Conservation (phyloP, 192 early-diverging fungal genomes). For the Helicostylum pulchrum region DNA sequence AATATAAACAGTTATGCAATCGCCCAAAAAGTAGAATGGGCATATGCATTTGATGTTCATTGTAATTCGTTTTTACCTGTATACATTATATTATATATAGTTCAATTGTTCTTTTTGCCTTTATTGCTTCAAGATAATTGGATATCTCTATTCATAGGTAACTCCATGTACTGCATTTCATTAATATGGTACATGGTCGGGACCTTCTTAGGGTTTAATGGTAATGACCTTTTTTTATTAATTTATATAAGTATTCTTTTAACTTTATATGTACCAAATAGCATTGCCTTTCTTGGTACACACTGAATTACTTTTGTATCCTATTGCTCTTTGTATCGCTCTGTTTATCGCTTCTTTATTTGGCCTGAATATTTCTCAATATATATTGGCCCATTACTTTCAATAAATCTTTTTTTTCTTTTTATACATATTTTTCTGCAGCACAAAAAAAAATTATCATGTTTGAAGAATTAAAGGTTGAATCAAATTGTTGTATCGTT, state of each 20-base stretch:
- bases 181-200: conserved; percentile 80
- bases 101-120: conserved; percentile 92
- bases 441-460: too few species aligned
- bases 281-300: conserved; percentile 91
- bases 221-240: conserved; percentile 37
- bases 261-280: conserved; percentile 29
- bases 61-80: conserved; percentile 94
- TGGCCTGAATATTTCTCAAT: conserved; percentile 61
- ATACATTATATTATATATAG: conserved; percentile 81
- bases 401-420: not conserved
- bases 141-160: conserved; percentile 82
- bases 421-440: too few species aligned
- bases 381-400: not conserved
- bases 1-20: conserved; percentile 68
- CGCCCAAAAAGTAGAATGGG: conserved; percentile 92
- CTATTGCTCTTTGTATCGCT: conserved; percentile 64
- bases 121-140: conserved; percentile 73
- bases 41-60: conserved; percentile 95
- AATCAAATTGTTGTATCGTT: not conserved
- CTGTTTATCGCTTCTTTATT: conserved; percentile 63
- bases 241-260: not conserved
- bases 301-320: conserved; percentile 86
- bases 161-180: conserved; percentile 83
- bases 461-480: not conserved
- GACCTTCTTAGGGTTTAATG: conserved; percentile 93